Base-by-base conservation (phyloP, 495 filamentous ascomycete genomes). In the Xylaria bambusicola region DNA sequence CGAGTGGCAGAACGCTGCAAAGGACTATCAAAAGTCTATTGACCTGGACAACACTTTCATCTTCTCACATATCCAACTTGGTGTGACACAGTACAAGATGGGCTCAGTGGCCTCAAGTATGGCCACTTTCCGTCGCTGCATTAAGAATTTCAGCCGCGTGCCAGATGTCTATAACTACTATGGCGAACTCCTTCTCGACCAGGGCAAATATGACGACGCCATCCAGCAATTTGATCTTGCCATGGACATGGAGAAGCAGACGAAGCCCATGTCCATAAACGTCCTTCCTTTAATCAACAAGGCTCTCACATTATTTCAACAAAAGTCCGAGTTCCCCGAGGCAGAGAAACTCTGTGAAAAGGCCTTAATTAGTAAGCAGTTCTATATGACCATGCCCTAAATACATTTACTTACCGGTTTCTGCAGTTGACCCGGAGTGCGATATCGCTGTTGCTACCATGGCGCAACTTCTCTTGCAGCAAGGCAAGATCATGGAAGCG, bases 81-180 rank as follows among this genome's bases (percentile, higher is more conserved):
- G 94, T 76, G 94, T 99, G 40, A 99, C 94, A 45, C 94, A 99
- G 76, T 99, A 99, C 78, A 99, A 99, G 86, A 95, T 97, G 91
- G 95, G 94, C 56, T 97, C 92, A 9, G 89, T 98, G 48, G 94
- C 94, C 3, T 97, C 93, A 6, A 96, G 93, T 24, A 98, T 97
- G 92, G 92, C 95, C 13, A 98, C 95, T 6, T 99, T 99, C 85
- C 83, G 94, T 60, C 83, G 93, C 29, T 96, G 92, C 69, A 93
- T 97, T 67, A 99, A 98, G 88, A 96, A 95, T 76, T 99, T 99
- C 67, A 90, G 92, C 62, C 89, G 90, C 62, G 91, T 93, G 8
- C 93, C 94, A 5, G 94, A 99, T 70, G 94, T 99, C 2, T 99
- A 98, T 80, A 99, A 99, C 80, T 99, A 98, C 83, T 98, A 95